These are phyloP conservation scores for Gossypium schwendimanii DNA, from an alignment of 441 rosid genomes.

Conservation along the genomic window DNA sequence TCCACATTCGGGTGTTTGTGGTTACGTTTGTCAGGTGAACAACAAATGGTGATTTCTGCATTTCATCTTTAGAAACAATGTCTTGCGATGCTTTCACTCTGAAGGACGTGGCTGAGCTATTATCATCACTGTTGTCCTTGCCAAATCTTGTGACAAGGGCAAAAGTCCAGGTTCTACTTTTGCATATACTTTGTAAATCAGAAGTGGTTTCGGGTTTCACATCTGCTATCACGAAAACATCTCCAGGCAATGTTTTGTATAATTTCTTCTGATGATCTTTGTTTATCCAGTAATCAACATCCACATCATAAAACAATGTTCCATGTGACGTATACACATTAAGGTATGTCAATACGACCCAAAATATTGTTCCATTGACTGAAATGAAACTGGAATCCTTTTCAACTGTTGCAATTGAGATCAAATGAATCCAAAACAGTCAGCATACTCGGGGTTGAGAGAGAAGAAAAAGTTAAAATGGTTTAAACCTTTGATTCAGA, in stretches of 20 bases:
- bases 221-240: slow-evolving; percentile 36
- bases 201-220: slow-evolving; percentile 29
- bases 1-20: slow-evolving; percentile 51
- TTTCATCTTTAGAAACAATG: slow-evolving; percentile 6
- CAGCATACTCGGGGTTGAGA: too few relatives aligned
- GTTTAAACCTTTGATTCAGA: neutral
- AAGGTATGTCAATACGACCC: slow-evolving; percentile 24
- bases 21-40: slow-evolving; percentile 32
- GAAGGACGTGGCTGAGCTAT: slow-evolving; percentile 18
- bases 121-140: slow-evolving; percentile 9
- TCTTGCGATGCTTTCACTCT: slow-evolving; percentile 17
- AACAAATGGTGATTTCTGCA: slow-evolving; percentile 24
- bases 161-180: slow-evolving; percentile 15
- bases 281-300: slow-evolving; percentile 39
- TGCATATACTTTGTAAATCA: slow-evolving; percentile 33
- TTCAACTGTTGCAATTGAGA: slow-evolving; percentile 23
- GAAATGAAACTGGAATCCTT: slow-evolving; percentile 33
- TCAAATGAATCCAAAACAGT: neutral
- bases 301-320: slow-evolving; percentile 18
- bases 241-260: slow-evolving; percentile 43
- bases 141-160: slow-evolving; percentile 16
- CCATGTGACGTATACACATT: slow-evolving; percentile 8
- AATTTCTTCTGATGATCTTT: slow-evolving; percentile 29
- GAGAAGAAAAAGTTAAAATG: neutral
- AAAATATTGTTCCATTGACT: slow-evolving; percentile 28